Percentiles rank a stretch among this genome's conserved stretches.
Conservation (phyloP, 2,329 filamentous ascomycete genomes). For the Alternaria brassicicola region DNA sequence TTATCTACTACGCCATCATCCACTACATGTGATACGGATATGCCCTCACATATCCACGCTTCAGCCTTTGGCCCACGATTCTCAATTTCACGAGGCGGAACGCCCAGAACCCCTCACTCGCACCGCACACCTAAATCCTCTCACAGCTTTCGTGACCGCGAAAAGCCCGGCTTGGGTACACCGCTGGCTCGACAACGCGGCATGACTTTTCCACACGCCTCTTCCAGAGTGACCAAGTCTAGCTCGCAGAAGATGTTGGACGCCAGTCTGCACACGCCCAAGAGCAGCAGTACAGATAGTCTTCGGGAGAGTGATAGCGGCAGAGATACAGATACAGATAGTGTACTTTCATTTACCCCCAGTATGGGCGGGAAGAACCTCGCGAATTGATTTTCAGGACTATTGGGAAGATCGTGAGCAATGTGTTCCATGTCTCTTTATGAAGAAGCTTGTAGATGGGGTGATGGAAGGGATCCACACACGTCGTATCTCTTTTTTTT, state of each 20-base stretch:
- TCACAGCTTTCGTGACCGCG: slow-evolving; percentile 14
- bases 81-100: background rate
- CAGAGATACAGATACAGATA: slow-evolving; percentile 24
- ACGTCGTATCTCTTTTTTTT: background rate
- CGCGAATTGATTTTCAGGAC: slow-evolving; percentile 41
- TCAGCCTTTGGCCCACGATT: background rate
- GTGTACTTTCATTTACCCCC: slow-evolving; percentile 32
- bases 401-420: slow-evolving; percentile 29
- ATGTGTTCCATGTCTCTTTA: background rate
- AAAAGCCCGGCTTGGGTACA: slow-evolving; percentile 17
- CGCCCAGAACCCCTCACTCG: background rate
- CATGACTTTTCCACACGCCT: slow-evolving; percentile 20
- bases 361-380: slow-evolving; percentile 38
- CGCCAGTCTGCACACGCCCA: background rate
- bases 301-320: background rate
- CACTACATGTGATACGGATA: background rate
- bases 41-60: background rate
- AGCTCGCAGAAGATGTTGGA: background rate
- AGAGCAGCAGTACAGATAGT: background rate
- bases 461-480: background rate
- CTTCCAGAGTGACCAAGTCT: background rate
- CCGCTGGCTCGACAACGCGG: slow-evolving; percentile 27
- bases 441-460: background rate
- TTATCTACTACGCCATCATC: slow-evolving; percentile 1
- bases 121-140: background rate